phyloP scores from a whole-genome alignment of 2,329 filamentous ascomycete species.

The Fusarium paranaense region DNA sequence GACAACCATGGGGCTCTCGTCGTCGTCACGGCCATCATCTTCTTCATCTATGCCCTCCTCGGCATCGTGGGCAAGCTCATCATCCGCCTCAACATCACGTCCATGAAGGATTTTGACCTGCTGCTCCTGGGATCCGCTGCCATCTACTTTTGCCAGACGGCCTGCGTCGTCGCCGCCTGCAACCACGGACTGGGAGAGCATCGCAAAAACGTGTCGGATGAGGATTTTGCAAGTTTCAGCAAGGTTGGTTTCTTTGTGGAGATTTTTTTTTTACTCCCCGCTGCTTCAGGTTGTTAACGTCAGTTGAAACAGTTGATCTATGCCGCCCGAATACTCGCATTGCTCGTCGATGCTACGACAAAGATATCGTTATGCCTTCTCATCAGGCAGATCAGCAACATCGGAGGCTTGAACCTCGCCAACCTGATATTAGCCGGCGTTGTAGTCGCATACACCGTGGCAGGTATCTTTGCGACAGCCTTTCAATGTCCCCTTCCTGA shows the following conservation, averaged over 20 bases:
- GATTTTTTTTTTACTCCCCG: neutral
- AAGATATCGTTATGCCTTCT: constrained; percentile 40
- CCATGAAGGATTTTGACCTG: constrained; percentile 36
- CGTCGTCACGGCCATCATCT: constrained; percentile 34
- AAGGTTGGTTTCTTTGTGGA: constrained; percentile 14
- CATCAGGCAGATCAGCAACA: constrained; percentile 36
- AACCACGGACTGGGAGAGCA: constrained; percentile 29
- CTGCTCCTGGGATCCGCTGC: constrained; percentile 9
- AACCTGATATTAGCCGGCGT: constrained; percentile 24
- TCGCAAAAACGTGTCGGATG: constrained; percentile 2
- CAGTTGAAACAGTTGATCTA: constrained; percentile 32
- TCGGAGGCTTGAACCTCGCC: constrained; percentile 25
- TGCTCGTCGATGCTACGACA: constrained; percentile 32
- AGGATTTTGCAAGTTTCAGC: constrained; percentile 21
- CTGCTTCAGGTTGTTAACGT: constrained; percentile 9
- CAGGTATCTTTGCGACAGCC: constrained; percentile 23
- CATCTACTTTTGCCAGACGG: constrained; percentile 36
- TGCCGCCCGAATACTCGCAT: constrained; percentile 25
- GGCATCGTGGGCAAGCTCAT: constrained; percentile 36
- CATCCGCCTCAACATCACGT: constrained; percentile 41
- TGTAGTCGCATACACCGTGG: constrained; percentile 18
- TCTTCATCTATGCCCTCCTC: constrained; percentile 36
- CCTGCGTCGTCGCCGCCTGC: constrained; percentile 33
- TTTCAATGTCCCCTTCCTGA: constrained; percentile 35
- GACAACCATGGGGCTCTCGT: constrained; percentile 38